phyloP scores from a whole-genome alignment of 2,329 filamentous ascomycete genomes.

The Zopfia rhizophila region DNA sequence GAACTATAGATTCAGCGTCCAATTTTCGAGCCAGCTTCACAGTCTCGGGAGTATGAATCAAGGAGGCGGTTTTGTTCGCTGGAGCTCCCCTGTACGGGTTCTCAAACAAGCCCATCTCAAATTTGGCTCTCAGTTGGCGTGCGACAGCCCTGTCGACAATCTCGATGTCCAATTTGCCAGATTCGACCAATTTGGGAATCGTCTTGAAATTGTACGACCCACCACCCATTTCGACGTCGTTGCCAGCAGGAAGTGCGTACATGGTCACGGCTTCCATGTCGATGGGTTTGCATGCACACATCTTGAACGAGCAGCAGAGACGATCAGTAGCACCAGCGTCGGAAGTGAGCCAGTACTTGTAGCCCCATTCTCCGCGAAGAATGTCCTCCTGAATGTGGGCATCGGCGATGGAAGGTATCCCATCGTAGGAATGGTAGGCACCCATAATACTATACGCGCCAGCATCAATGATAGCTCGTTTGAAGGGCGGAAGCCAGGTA shows the following conservation, averaged over 20 bases:
- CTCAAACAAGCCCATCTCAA: slow-evolving; percentile 76
- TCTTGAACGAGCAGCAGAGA: slow-evolving; percentile 70
- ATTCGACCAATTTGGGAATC: slow-evolving; percentile 72
- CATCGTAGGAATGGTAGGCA: slow-evolving; percentile 79
- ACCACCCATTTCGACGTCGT: slow-evolving; percentile 80
- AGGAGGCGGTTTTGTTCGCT: slow-evolving; percentile 63
- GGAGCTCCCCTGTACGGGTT: slow-evolving; percentile 71
- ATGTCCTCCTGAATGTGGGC: slow-evolving; percentile 72
- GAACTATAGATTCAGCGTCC: slow-evolving; percentile 75
- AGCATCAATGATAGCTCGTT: slow-evolving; percentile 75
- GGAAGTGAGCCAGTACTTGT: slow-evolving; percentile 73
- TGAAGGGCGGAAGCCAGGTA: slow-evolving; percentile 69
- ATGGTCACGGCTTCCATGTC: slow-evolving; percentile 74
- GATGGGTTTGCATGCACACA: slow-evolving; percentile 69
- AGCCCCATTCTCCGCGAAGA: slow-evolving; percentile 77
- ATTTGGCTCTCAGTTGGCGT: slow-evolving; percentile 73
- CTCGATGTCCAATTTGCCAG: slow-evolving; percentile 68
- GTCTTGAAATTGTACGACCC: slow-evolving; percentile 74
- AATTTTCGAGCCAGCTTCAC: slow-evolving; percentile 71
- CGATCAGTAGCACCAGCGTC: slow-evolving; percentile 79
- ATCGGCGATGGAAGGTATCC: slow-evolving; percentile 73
- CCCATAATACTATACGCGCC: slow-evolving; percentile 77
- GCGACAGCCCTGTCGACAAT: slow-evolving; percentile 74
- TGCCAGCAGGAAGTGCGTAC: slow-evolving; percentile 72
- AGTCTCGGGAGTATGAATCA: slow-evolving; percentile 70